Evolutionary conservation across 1,284 basidiomycete species (phyloP).

Genomic region (Schizopora paradoxa): DNA sequence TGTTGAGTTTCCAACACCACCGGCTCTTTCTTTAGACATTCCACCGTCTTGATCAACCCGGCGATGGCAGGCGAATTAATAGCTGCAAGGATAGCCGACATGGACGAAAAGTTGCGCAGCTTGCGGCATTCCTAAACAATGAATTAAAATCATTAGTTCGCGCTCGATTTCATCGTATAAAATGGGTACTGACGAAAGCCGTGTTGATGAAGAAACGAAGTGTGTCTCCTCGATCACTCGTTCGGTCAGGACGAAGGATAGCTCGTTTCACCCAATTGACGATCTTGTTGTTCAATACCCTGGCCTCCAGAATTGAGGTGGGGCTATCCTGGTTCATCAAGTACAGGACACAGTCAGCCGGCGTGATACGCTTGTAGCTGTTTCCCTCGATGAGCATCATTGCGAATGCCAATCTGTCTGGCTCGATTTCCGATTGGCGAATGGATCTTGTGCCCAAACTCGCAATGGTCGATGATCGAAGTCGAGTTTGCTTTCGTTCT

Average conservation of each 20-base stretch:
- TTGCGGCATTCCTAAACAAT: conserved; percentile 35
- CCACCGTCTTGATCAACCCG: conserved; percentile 32
- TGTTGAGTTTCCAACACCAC: conserved; percentile 29
- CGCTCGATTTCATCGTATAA: not conserved
- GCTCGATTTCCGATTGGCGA: conserved; percentile 21
- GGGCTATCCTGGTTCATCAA: conserved; percentile 26
- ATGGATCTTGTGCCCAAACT: conserved; percentile 23
- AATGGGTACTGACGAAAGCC: conserved; percentile 28
- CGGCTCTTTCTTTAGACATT: conserved; percentile 27
- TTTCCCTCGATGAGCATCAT: conserved; percentile 40
- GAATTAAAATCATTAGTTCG: not conserved
- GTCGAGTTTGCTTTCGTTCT: conserved; percentile 18
- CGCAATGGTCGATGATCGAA: conserved; percentile 17
- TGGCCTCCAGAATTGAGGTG: conserved; percentile 27
- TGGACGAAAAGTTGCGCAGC: conserved; percentile 38
- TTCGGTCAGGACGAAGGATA: conserved; percentile 33
- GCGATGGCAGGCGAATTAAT: conserved; percentile 36
- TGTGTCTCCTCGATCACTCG: conserved; percentile 31
- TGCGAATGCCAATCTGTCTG: conserved; percentile 32
- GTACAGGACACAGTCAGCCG: conserved; percentile 39
- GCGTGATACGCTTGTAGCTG: conserved; percentile 32
- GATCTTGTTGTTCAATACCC: conserved; percentile 34
- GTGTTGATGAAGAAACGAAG: conserved; percentile 40
- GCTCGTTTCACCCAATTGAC: conserved; percentile 40
- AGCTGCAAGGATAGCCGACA: conserved; percentile 37